Percentiles rank a stretch among this genome's conserved stretches.
Evolutionary conservation across 441 rosid genomes (phyloP).

Genomic region (Lepidium campestre): DNA sequence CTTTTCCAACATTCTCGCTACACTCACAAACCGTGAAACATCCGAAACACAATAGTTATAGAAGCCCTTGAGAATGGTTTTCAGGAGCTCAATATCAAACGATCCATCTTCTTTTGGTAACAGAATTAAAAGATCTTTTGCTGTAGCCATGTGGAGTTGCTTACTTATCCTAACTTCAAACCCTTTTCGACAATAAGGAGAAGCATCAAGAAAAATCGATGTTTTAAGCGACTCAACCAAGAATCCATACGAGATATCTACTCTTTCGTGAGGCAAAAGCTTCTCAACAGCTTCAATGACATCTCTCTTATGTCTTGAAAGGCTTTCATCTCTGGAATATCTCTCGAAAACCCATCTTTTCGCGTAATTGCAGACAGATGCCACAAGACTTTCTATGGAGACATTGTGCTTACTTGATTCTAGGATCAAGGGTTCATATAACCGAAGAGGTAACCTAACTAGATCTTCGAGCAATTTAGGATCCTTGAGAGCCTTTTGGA

Average conservation of each 20-base stretch:
- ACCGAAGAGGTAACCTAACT: constrained; percentile 44
- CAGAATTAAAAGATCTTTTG: constrained; percentile 51
- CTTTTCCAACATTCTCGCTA: constrained; percentile 65
- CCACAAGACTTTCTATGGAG: constrained; percentile 36
- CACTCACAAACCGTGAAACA: constrained; percentile 31
- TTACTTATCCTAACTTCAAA: constrained; percentile 67
- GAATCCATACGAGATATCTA: constrained; percentile 46
- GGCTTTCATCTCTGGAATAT: constrained; percentile 13
- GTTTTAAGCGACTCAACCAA: constrained; percentile 48
- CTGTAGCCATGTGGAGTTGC: constrained; percentile 63
- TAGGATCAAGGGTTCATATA: constrained; percentile 43
- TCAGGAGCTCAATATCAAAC: constrained; percentile 53
- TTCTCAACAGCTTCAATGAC: constrained; percentile 60
- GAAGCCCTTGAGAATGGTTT: constrained; percentile 53
- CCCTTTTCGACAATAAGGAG: constrained; percentile 50
- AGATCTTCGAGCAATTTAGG: constrained; percentile 59
- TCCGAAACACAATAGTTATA: constrained; percentile 35
- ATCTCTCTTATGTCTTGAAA: constrained; percentile 37
- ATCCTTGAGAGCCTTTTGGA: constrained; percentile 42
- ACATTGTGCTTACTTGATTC: constrained; percentile 38
- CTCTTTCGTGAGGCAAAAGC: constrained; percentile 51
- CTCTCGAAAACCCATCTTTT: constrained; percentile 40
- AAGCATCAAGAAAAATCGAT: constrained; percentile 45
- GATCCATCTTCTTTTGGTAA: constrained; percentile 37
- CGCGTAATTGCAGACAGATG: constrained; percentile 54